Evolutionary conservation across 345 rosid genomes (phyloP).

Genomic region (Brassica rapa): DNA sequence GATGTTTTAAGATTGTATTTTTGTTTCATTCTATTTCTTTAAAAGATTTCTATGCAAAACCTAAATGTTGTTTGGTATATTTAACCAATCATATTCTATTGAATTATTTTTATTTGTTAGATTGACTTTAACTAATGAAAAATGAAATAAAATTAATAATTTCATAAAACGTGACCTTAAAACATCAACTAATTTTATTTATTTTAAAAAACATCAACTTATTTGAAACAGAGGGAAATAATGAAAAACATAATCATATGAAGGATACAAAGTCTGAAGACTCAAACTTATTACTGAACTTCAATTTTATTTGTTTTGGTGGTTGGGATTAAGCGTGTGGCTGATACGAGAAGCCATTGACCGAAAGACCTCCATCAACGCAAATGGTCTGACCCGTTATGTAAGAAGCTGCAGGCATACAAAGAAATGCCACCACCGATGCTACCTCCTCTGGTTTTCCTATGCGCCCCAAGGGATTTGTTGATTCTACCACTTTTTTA

Average conservation of each 20-base stretch:
- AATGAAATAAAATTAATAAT: too few relatives aligned
- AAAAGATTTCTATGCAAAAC: too few relatives aligned
- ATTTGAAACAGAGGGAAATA: too few relatives aligned
- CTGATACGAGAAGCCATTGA: constrained; percentile 38
- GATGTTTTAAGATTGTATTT: too few relatives aligned
- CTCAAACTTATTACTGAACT: neutral
- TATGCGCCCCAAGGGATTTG: constrained; percentile 42
- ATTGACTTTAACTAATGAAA: too few relatives aligned
- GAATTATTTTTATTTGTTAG: too few relatives aligned
- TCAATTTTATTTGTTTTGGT: neutral
- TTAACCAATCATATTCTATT: too few relatives aligned
- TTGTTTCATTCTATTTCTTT: too few relatives aligned
- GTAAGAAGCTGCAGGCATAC: constrained; percentile 56
- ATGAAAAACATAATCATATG: neutral
- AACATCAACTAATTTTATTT: too few relatives aligned
- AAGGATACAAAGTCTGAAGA: neutral
- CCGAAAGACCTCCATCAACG: constrained; percentile 50
- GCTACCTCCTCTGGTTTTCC: constrained; percentile 54
- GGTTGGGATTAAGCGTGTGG: neutral
- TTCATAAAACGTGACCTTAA: too few relatives aligned
- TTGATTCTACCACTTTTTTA: neutral
- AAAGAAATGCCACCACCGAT: constrained; percentile 49
- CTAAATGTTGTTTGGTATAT: too few relatives aligned
- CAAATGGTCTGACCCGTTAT: constrained; percentile 52
- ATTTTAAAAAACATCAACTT: too few relatives aligned